Base-by-base conservation (phyloP, 805 yeast species). In the Schwanniomyces yamadae region DNA sequence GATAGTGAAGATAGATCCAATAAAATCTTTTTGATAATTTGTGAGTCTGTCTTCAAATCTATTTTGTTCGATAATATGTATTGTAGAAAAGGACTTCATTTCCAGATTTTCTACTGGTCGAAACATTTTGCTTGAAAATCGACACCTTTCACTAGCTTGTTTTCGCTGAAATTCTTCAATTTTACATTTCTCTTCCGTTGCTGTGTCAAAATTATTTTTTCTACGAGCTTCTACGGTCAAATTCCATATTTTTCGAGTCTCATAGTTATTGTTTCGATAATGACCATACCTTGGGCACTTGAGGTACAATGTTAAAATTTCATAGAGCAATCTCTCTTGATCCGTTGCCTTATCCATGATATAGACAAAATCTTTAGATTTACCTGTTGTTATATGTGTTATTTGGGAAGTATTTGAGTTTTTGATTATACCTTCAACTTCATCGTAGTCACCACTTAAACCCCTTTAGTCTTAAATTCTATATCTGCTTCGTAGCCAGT, bases 381-480 rank as follows among this genome's bases (percentile, higher is more conserved):
- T 91, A 11, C 99, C 99, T 8, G 82, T 50, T 23, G 93, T 69
- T 47, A 78, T 84, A 54, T 68, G 88, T 23, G 82, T 57, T 2
- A 67, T 67, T 46, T 82, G 78, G 19, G 69, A 50, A 5, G 63
- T 53, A 32, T 75, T 72, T 3, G 50, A 20, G 11, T 50, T 47
- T 52, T 74, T 78, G 35, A 90, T 71, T 4, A 57, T 61, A 35
- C 98, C 99, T 48, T 78, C 83, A 44, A 93, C 85, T 6, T 85
- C 85, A 58, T 93, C 95, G 60, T 91, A 93, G 3, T 90, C 76
- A 14, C 99, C 99, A 15, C 90, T 75, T 28, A 93, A 55, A 89
- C 85, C 1, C 99, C 99, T 61, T 93, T 93, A 5, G 93, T 85
- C 57, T 93, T 90, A 65, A 93, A 93, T 47, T 93, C 98, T 33